Evolutionary conservation across 2,329 filamentous ascomycete genomes (phyloP).

Genomic region (Thelonectria rubi): DNA sequence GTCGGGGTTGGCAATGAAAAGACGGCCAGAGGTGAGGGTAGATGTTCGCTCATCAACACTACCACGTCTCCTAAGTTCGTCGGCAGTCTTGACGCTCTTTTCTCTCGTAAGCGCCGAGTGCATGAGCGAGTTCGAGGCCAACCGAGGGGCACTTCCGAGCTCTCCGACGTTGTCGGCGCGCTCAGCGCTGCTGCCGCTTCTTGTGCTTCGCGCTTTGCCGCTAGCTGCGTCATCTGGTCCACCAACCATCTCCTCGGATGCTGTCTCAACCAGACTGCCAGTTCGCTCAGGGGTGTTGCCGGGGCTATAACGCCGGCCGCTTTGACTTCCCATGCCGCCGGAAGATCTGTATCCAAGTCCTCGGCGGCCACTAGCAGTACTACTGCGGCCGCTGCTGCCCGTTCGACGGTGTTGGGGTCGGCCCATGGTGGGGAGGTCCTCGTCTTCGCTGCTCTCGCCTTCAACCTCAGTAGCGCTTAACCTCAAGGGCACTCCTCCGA

Average conservation of each 20-base stretch:
- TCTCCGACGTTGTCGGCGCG: constrained; percentile 69
- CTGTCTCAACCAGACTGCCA: constrained; percentile 60
- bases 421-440: constrained; percentile 60
- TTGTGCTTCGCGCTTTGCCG: constrained; percentile 59
- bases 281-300: constrained; percentile 64
- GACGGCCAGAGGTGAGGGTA: constrained; percentile 75
- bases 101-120: constrained; percentile 68
- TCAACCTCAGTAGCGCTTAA: constrained; percentile 96
- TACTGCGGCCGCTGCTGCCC: constrained; percentile 80
- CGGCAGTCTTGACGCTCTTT: constrained; percentile 72
- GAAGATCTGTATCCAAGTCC: constrained; percentile 61
- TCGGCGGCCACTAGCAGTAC: constrained; percentile 63
- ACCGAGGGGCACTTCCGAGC: constrained; percentile 56
- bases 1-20: constrained; percentile 90
- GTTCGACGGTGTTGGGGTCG: constrained; percentile 73
- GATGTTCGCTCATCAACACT: constrained; percentile 85
- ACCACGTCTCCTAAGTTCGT: constrained; percentile 78
- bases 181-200: constrained; percentile 67
- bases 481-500: constrained; percentile 85
- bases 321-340: constrained; percentile 53
- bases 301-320: constrained; percentile 60
- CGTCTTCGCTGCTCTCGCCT: constrained; percentile 83
- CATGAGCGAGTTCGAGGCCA: constrained; percentile 67
- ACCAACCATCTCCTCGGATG: constrained; percentile 43
- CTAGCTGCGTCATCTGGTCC: constrained; percentile 55